Evolutionary conservation across 2,329 filamentous ascomycete species (phyloP).

Genomic region (Sarocladium strictum): DNA sequence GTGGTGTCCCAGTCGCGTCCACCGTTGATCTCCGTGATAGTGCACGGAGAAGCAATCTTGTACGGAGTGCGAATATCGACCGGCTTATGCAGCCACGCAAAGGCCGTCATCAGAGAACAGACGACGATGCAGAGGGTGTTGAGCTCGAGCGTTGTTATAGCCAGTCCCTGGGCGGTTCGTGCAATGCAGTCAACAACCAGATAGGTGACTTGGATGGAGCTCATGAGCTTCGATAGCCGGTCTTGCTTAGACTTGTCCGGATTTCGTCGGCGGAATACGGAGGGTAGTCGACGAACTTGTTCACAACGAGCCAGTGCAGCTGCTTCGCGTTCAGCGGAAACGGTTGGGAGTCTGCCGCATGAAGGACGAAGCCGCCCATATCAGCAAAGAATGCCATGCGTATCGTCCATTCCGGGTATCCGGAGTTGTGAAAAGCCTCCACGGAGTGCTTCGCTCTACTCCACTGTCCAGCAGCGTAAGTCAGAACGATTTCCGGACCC

Average conservation of each 20-base stretch:
- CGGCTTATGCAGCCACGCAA: conserved; percentile 17
- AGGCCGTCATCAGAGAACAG: conserved; percentile 15
- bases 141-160: conserved; percentile 16
- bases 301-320: conserved; percentile 14
- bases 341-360: conserved; percentile 10
- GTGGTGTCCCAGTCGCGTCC: conserved; percentile 18
- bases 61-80: conserved; percentile 11
- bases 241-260: conserved; percentile 20
- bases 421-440: conserved; percentile 12
- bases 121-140: conserved; percentile 11
- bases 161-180: conserved; percentile 10
- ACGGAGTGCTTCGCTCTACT: conserved; percentile 14
- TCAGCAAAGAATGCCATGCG: conserved; percentile 20
- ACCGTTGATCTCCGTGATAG: not conserved
- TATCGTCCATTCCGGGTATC: conserved; percentile 18
- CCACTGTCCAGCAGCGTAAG: conserved; percentile 18
- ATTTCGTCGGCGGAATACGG: conserved; percentile 14
- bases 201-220: conserved; percentile 15
- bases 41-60: not conserved
- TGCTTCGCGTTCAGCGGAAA: conserved; percentile 18
- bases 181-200: conserved; percentile 15
- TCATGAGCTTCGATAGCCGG: conserved; percentile 15
- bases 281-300: conserved; percentile 13
- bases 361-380: conserved; percentile 21
- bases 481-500: conserved; percentile 16